Base-by-base conservation (phyloP, 805 yeast species). In the Metschnikowia lochheadii region DNA sequence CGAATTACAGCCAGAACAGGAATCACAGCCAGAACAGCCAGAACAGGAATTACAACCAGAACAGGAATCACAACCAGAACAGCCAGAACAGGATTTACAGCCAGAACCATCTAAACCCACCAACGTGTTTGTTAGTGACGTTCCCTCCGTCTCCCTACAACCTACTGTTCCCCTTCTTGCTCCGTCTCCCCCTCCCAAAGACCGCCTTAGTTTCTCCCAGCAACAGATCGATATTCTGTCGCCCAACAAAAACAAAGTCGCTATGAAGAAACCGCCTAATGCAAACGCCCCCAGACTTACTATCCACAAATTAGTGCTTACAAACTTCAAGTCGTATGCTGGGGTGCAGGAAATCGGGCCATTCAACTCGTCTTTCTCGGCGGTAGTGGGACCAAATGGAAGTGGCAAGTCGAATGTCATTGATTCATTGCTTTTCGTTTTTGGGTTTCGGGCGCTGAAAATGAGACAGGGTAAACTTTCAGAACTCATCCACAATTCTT, bases 341-440 rank as follows among this genome's bases (percentile, higher is more conserved):
- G 99, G 99, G 0, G 72, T 78, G 15, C 98, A 94, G 69, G 81
- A 81, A 6, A 87, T 94, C 46, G 99, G 99, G 0, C 99, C 99
- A 0, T 94, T 94, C 67, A 87, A 94, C 60, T 70, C 91, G 35
- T 89, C 95, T 5, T 95, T 94, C 63, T 88, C 96, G 10, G 98
- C 99, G 0, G 96, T 94, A 10, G 97, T 94, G 13, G 99, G 99
- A 0, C 99, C 99, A 5, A 94, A 94, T 66, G 99, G 99, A 7
- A 87, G 96, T 11, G 99, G 99, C 2, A 94, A 94, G 68, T 91
- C 98, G 14, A 94, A 95, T 63, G 97, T 94, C 56, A 94, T 94
- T 66, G 99, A 95, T 66, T 89, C 97, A 5, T 83, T 94, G 77
- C 78, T 95, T 33, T 94, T 94, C 67, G 99, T 95, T 1, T 94